These are phyloP conservation scores for Solanum clarkiae DNA, from an alignment of 257 asterid species.

Conservation along the genomic window DNA sequence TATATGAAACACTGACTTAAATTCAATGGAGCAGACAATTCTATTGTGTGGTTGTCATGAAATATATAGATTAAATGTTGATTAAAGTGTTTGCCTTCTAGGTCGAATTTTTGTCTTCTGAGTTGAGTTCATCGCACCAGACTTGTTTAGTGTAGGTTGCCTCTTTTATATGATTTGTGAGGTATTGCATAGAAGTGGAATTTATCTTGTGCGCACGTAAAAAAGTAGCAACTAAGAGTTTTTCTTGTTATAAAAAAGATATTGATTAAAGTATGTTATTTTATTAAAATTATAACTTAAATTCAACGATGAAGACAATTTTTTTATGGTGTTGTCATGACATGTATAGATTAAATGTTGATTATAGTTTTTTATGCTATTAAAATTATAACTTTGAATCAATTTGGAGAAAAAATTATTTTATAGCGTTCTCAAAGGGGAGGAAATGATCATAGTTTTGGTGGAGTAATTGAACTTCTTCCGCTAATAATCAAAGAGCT, in stretches of 20 bases:
- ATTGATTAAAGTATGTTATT: too few relatives aligned
- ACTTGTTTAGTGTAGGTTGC: too few relatives aligned
- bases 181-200: too few relatives aligned
- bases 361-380: not conserved
- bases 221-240: too few relatives aligned
- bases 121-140: fast-evolving
- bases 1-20: not conserved
- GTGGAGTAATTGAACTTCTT: not conserved
- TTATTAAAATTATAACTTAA: too few relatives aligned
- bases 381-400: not conserved
- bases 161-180: too few relatives aligned
- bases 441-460: not conserved
- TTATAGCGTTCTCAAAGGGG: not conserved
- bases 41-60: too few relatives aligned
- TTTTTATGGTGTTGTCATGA: not conserved
- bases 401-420: not conserved
- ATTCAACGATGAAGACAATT: not conserved
- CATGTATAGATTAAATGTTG: not conserved
- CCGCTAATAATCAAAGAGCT: not conserved
- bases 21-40: not conserved
- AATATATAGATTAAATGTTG: not conserved
- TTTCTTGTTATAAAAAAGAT: too few relatives aligned
- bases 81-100: too few relatives aligned
- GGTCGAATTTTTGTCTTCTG: too few relatives aligned
- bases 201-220: too few relatives aligned